Evolutionary conservation across 805 yeast species (phyloP).

Genomic region (Cyberlindnera mississippiensis): DNA sequence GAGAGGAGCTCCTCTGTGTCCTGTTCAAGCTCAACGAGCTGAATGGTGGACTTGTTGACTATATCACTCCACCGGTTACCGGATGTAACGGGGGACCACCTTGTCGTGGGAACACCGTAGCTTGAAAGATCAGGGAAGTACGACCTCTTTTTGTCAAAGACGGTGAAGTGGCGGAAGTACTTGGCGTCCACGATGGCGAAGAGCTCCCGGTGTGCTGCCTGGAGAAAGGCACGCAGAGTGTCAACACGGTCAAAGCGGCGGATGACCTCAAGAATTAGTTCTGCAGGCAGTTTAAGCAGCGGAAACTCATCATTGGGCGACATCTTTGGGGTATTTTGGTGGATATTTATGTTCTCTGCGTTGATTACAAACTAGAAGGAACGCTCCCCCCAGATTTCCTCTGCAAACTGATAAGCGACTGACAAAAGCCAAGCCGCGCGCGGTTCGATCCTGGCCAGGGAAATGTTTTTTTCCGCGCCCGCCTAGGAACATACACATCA

Average conservation of each 20-base stretch:
- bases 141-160: background rate
- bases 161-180: constrained; percentile 1
- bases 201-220: background rate
- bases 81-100: background rate
- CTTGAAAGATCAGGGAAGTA: background rate
- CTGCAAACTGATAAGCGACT: too few species aligned
- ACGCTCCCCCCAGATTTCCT: too few species aligned
- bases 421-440: too few species aligned
- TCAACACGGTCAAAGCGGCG: background rate
- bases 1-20: background rate
- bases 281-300: background rate
- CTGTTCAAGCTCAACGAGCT: background rate
- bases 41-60: background rate
- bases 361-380: too few species aligned
- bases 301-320: background rate
- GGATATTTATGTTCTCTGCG: too few species aligned
- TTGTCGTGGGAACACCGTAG: background rate
- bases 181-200: background rate
- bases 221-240: background rate
- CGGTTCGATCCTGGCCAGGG: too few species aligned
- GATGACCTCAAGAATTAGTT: constrained; percentile 1
- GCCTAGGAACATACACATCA: too few species aligned
- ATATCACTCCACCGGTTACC: background rate
- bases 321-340: background rate
- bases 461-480: too few species aligned